Base-by-base conservation (phyloP, 176 grass and related monocot species). In the Ensete ventricosum region DNA sequence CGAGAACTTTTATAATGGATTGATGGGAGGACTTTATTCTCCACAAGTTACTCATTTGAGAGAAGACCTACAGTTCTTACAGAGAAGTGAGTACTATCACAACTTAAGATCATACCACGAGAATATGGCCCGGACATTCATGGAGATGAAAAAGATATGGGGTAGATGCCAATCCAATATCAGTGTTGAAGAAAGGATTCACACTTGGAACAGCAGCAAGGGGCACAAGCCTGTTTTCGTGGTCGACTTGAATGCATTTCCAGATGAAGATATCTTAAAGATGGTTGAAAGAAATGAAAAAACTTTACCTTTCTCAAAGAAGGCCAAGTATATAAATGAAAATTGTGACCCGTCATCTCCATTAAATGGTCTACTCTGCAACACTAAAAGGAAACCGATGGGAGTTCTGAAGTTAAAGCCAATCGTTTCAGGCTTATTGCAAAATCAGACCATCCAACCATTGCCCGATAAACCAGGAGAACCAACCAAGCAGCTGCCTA, bases 21-120 rank as follows among this genome's bases (percentile, higher is more conserved):
- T 97, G 77, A 97, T 73, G 1, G 75, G 88, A 73, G 94, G 94
- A 25, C 76, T 91, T 78, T 93, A 89, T 82, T 91, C 88, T 73
- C 88, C 84, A 53, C 77, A 85, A 71, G 90, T 97, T 80, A 70
- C 80, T 50, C 88, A 78, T 67, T 67, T 75, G 74, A 91, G 90
- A 78, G 85, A 91, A 81, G 54, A 74, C 54, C 67, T 93, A 25
- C 53, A 73, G 79, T 81, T 66, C 53, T 62, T 97, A 64, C 84
- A 89, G 73, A 89, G 72, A 55, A 78, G 82, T 63, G 89, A 58
- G 49, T 84, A 97, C 75, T 93, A 91, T 53, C 80, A 89, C 83
- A 80, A 53, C 71, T 71, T 93, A 73, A 90, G 83, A 80, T 80
- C 69, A 54, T 91, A 93, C 75, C 88, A 91, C 11, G 63, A 93